phyloP scores from a whole-genome alignment of 352 stramenopile genomes.

The Pythium sp. region DNA sequence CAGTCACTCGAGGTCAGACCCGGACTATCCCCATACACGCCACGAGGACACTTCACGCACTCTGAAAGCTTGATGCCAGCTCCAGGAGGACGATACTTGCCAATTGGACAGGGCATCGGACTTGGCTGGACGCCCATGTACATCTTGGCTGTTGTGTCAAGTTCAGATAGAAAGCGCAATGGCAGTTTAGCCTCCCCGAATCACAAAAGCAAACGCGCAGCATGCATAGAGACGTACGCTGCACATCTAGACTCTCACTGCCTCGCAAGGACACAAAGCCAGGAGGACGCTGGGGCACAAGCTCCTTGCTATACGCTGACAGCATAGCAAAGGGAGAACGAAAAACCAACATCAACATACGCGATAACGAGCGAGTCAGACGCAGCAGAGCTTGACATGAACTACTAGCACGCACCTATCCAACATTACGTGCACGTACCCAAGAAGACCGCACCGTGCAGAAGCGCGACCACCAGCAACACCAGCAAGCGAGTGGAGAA shows the following conservation, averaged over 20 bases:
- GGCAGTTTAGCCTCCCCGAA: no score
- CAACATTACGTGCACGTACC: not conserved
- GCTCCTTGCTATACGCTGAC: conserved; percentile 6
- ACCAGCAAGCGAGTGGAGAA: conserved; percentile 8
- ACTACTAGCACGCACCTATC: not conserved
- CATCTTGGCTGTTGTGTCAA: conserved; percentile 32
- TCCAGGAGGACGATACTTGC: conserved; percentile 59
- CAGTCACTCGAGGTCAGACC: conserved; percentile 61
- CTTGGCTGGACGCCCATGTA: conserved; percentile 53
- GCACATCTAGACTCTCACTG: not conserved
- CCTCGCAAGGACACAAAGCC: conserved; percentile 9
- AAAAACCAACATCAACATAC: not conserved
- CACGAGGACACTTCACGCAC: conserved; percentile 68
- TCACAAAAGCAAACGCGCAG: not conserved
- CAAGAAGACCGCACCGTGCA: conserved; percentile 14
- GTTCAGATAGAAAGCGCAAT: no score
- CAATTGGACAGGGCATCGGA: conserved; percentile 43
- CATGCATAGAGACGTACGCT: conserved; percentile 3
- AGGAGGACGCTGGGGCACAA: conserved; percentile 1
- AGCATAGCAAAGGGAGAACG: not conserved
- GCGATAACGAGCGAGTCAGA: not conserved
- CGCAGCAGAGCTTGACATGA: not conserved
- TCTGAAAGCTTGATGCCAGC: conserved; percentile 47
- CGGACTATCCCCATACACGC: conserved; percentile 68
- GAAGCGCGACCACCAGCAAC: not conserved